phyloP scores from a whole-genome alignment of 371 early-diverging fungal species.

The Dinochytrium kinnereticum region DNA sequence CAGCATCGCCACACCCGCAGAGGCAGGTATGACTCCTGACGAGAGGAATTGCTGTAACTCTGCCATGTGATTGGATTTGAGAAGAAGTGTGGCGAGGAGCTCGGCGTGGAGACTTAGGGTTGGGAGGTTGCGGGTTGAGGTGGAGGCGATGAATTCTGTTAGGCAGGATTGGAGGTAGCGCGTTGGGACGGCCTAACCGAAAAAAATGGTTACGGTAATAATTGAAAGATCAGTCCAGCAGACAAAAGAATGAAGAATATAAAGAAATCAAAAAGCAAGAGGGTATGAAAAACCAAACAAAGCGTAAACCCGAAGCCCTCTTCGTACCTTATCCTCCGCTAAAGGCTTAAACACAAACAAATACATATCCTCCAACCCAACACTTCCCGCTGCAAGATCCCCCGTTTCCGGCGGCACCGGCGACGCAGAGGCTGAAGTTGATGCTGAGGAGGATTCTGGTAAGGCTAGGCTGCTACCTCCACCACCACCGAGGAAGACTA shows the following conservation, averaged over 20 bases:
- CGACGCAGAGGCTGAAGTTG: not conserved
- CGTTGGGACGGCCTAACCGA: not conserved
- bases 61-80: slow-evolving; percentile 19
- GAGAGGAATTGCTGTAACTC: slow-evolving; percentile 41
- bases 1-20: slow-evolving; percentile 28
- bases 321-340: not conserved
- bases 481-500: not conserved
- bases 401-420: not conserved
- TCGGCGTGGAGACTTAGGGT: slow-evolving; percentile 30
- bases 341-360: not conserved
- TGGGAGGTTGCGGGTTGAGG: slow-evolving; percentile 15
- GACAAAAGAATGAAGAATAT: not conserved
- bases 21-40: slow-evolving; percentile 36
- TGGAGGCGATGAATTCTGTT: slow-evolving; percentile 36
- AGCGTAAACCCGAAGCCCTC: too few relatives aligned
- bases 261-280: too few relatives aligned
- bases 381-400: not conserved
- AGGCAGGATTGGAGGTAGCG: slow-evolving; percentile 28
- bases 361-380: slow-evolving; percentile 1
- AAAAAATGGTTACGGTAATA: not conserved
- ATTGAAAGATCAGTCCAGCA: not conserved
- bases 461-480: too few relatives aligned
- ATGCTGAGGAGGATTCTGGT: too few relatives aligned
- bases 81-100: slow-evolving; percentile 33
- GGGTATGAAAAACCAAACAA: too few relatives aligned